Evolutionary conservation across 371 early-diverging fungal species (phyloP).

Genomic region (Paraphysoderma sedebokerense): DNA sequence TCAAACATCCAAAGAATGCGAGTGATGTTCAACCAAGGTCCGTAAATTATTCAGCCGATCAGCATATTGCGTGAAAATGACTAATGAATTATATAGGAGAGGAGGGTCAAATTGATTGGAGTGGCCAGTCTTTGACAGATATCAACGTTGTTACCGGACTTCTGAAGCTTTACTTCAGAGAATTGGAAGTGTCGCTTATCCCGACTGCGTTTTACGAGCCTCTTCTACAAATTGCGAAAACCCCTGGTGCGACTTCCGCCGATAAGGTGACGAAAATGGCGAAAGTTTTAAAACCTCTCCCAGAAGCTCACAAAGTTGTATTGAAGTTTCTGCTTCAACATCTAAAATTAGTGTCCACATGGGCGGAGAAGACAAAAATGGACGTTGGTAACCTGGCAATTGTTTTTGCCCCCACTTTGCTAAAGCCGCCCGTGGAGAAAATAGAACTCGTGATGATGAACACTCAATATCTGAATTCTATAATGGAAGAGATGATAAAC

Average conservation of each 20-base stretch:
- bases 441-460: conserved; percentile 13
- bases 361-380: conserved; percentile 66
- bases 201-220: conserved; percentile 57
- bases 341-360: conserved; percentile 36
- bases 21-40: conserved; percentile 29
- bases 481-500: too few species aligned
- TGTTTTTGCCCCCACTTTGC: conserved; percentile 50
- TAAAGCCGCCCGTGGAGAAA: conserved; percentile 27
- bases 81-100: conserved; percentile 3
- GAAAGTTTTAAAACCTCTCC: conserved; percentile 41
- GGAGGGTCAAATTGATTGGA: conserved; percentile 19
- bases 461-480: too few species aligned
- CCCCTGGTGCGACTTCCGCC: too few species aligned
- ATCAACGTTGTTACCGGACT: conserved; percentile 58
- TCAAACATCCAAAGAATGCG: conserved; percentile 48
- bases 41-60: neutral
- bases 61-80: neutral
- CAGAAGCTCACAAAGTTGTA: conserved; percentile 23
- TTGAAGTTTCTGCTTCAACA: conserved; percentile 52
- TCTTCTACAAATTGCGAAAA: conserved; percentile 7
- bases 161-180: conserved; percentile 66
- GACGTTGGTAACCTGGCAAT: conserved; percentile 65
- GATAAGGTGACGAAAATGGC: too few species aligned
- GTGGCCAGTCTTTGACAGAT: conserved; percentile 23
- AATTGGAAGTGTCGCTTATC: conserved; percentile 55